These are phyloP conservation scores for Aethionema arabicum DNA, from an alignment of 345 rosid species.

Conservation along the genomic window DNA sequence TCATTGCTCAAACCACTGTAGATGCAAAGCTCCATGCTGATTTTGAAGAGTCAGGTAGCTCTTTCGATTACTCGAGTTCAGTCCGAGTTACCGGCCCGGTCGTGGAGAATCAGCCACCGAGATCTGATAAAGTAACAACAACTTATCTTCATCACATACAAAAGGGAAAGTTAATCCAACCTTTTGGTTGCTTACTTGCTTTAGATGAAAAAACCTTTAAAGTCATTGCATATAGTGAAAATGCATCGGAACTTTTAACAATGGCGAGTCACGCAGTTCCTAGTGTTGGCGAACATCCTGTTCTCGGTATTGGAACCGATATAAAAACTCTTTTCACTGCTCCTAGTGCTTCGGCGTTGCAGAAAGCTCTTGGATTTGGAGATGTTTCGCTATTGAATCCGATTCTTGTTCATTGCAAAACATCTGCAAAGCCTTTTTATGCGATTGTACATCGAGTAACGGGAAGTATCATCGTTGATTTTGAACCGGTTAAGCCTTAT, in stretches of 20 bases:
- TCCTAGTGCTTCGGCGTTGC: slow-evolving; percentile 86
- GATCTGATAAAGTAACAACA: slow-evolving; percentile 80
- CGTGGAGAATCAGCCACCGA: slow-evolving; percentile 58
- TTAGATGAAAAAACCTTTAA: slow-evolving; percentile 81
- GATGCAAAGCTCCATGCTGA: slow-evolving; percentile 94
- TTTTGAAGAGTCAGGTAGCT: slow-evolving; percentile 85
- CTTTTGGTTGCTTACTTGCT: slow-evolving; percentile 95
- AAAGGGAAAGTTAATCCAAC: slow-evolving; percentile 92
- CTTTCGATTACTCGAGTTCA: slow-evolving; percentile 85
- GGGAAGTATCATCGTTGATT: slow-evolving; percentile 82
- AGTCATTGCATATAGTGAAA: slow-evolving; percentile 90
- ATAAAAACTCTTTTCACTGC: slow-evolving; percentile 73
- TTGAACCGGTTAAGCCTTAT: slow-evolving; percentile 94
- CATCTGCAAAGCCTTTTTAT: slow-evolving; percentile 92
- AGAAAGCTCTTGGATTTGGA: slow-evolving; percentile 78
- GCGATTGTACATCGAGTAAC: slow-evolving; percentile 89
- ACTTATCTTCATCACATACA: slow-evolving; percentile 95
- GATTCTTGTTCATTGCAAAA: slow-evolving; percentile 88
- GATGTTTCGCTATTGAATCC: slow-evolving; percentile 94
- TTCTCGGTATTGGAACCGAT: slow-evolving; percentile 76
- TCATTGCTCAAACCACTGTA: slow-evolving; percentile 86
- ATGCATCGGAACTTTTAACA: slow-evolving; percentile 87
- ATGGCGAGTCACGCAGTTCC: slow-evolving; percentile 93
- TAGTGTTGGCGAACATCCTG: slow-evolving; percentile 80
- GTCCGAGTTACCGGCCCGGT: slow-evolving; percentile 52